Base-by-base conservation (phyloP, 495 filamentous ascomycete species). In the Barbatosphaeria neglecta region DNA sequence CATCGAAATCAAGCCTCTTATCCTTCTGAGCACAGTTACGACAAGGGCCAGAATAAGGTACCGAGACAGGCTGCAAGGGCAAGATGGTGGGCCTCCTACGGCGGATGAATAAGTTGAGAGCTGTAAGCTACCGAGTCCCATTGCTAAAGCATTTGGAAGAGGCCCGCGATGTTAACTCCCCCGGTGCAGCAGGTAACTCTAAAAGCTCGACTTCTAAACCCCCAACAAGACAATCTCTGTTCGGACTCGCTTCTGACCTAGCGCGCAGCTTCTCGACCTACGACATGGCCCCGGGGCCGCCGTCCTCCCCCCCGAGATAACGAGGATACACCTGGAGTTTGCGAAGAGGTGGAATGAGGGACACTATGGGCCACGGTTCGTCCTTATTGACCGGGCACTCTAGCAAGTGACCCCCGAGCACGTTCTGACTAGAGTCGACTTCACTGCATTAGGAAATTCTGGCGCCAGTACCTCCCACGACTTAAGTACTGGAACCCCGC, bases 401-500 rank as follows among this genome's bases (percentile, higher is more conserved):
- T n/a, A n/a, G n/a, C n/a, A n/a, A n/a, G n/a, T n/a, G n/a, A n/a
- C n/a, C n/a, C n/a, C n/a, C n/a, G n/a, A n/a, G n/a, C n/a, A n/a
- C n/a, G n/a, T n/a, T n/a, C n/a, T n/a, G n/a, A n/a, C n/a, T n/a
- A n/a, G n/a, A n/a, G n/a, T n/a, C n/a, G n/a, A n/a, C n/a, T n/a
- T n/a, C n/a, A n/a, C n/a, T 2, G 31, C 3, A 23, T 11, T 42
- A 87, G 84, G 48, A 86, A 87, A 72, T 94, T 98, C 74, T 95
- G 87, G 89, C 80, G 76, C 41, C 65, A 78, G 31, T 83, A 77
- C 54, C 80, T 98, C 25, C 85, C 86, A 2, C 78, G 86, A 51
- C 70, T 98, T 20, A 95, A 98, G 73, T 97, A 82, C 70, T 84
- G 92, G 71, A 98, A 98, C 60, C 92, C 92, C 0, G 69, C 77